phyloP scores from a whole-genome alignment of 2,329 filamentous ascomycete species.

The Sclerotinia nivalis region DNA sequence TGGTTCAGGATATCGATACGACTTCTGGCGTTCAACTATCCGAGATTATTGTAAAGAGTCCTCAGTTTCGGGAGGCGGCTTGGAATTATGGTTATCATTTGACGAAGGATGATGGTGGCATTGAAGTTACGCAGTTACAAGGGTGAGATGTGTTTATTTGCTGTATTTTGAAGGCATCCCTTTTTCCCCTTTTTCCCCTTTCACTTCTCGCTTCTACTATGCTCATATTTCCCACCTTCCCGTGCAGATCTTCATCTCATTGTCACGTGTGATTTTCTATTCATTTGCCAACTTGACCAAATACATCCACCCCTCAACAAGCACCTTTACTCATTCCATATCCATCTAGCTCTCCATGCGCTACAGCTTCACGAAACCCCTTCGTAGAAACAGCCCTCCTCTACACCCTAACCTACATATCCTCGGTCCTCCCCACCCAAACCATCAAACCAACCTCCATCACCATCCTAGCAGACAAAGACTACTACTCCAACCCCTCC shows the following conservation, averaged over 20 bases:
- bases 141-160: constrained; percentile 56
- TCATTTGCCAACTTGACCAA: background rate
- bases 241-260: background rate
- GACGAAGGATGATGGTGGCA: constrained; percentile 71
- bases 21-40: constrained; percentile 63
- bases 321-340: constrained; percentile 8
- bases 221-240: too few species aligned
- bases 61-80: constrained; percentile 82
- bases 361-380: constrained; percentile 59
- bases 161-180: constrained; percentile 15
- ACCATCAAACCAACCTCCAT: constrained; percentile 68
- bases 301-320: background rate
- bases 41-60: constrained; percentile 84
- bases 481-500: constrained; percentile 84
- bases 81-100: constrained; percentile 85
- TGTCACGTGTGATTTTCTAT: constrained; percentile 20
- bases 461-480: constrained; percentile 89
- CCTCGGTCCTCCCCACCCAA: constrained; percentile 43
- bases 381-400: constrained; percentile 91
- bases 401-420: constrained; percentile 84
- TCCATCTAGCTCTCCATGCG: constrained; percentile 23
- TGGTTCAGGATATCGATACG: constrained; percentile 58
- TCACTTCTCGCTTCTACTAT: background rate
- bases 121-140: constrained; percentile 76
- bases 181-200: too few species aligned